Base-by-base conservation (phyloP, 2,329 filamentous ascomycete genomes). In the Paecilomyces variotii region DNA sequence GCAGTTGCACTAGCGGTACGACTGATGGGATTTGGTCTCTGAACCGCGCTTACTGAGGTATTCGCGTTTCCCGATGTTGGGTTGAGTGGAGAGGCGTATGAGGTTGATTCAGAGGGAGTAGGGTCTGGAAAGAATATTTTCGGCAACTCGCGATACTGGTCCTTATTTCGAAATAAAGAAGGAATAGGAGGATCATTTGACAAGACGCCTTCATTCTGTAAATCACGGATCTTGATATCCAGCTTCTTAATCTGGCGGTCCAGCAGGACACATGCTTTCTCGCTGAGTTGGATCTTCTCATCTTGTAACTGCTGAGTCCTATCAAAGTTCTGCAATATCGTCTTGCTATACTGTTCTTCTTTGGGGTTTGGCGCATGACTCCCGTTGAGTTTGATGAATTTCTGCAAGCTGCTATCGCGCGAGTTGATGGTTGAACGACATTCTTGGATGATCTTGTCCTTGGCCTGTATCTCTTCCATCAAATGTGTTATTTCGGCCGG, bases 381-480 rank as follows among this genome's bases (percentile, higher is more conserved):
- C 57, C 85, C 84, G 63, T 87, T 85, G 9, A 82, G 65, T 64
- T 85, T 86, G 68, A 87, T 81, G 71, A 84, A 86, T 66, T 86
- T 87, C 64, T 87, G 85, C n/a, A 87, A 75, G 58, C 81, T 83
- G 57, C 72, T 75, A 63, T 87, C 85, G 53, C 83, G 82, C 34
- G 79, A 79, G 60, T 79, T 78, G 67, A 87, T 86, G 12, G 78
- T 76, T n/a, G 78, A 72, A 52, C 79, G 78, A 64, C 80, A 81
- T 58, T 85, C 82, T 62, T 82, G 78, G 57, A 87, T 83, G 54
- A 80, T 77, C 58, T 80, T 78, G 64, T 87, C 84, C 67, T 87
- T 87, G 60, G 84, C 84, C 64, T 85, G 80, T 51, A 87, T 85
- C 65, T 87, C 85, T 65, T 87, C 85, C 70, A 87, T 83, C 58